Base-by-base conservation (phyloP, 345 rosid genomes). In the Gynandropsis gynandra region DNA sequence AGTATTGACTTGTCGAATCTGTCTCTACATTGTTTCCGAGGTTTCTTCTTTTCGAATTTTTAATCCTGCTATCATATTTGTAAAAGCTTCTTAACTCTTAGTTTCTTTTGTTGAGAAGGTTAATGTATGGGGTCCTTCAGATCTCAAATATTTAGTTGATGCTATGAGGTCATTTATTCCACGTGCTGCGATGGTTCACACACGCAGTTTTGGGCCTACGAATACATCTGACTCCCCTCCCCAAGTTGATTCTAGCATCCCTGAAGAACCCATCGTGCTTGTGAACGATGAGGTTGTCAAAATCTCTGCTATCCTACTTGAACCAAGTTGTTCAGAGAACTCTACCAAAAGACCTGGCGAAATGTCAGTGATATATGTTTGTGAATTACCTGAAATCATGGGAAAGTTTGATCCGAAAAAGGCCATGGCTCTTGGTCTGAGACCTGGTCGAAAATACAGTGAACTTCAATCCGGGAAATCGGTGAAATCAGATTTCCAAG, bases 41-140 rank as follows among this genome's bases (percentile, higher is more conserved):
- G 31, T 7, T 58, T 60, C 54, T 24, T 40, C 16, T 14, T 16
- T 34, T 4, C 29, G 29, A 2, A 24, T 47, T 44, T 10, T 53
- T 39, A 47, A 1, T 46, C 34, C 42, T 24, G 47, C 24, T 14
- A 34, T 42, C 47, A 42, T 40, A 38, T 32, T 14, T 39, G 15
- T 29, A 4, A 7, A 11, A 8, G 13, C 39, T 45, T 34, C 27
- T 65, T 41, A 61, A 63, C 20, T 11, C 35, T 4, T 40, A 18
- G 33, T 37, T 19, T 24, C 6, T 69, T 17, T 53, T 16, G 10
- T 46, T 74, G 47, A 54, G 42, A 70, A 87, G 98, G 93, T 90
- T 61, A 90, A 90, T 50, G 52, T 90, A 41, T 90, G 98, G 87
- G 98, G 98, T 36, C 95, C 96, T 47, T 90, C 93, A n/a, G 92